These are phyloP conservation scores for Triangularia verruculosa DNA, from an alignment of 2,329 filamentous ascomycete species.

Conservation along the genomic window DNA sequence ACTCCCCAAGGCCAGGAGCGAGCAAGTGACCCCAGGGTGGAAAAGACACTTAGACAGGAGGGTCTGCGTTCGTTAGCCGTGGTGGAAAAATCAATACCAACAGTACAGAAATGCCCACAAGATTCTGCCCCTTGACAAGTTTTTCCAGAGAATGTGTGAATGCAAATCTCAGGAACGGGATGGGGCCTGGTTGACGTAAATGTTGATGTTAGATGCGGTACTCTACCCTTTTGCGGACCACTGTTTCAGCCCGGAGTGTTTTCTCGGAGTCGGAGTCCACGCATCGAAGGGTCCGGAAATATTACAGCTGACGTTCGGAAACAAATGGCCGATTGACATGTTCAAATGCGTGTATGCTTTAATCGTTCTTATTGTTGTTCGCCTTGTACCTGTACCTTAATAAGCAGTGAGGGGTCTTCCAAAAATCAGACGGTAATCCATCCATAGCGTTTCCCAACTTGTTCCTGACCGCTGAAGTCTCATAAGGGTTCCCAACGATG, in stretches of 20 bases:
- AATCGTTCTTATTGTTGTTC: too few relatives aligned
- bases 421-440: background rate
- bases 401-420: too few relatives aligned
- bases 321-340: too few relatives aligned
- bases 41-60: conserved; percentile 1
- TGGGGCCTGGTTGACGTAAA: background rate
- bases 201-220: background rate
- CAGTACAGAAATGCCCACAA: background rate
- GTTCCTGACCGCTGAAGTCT: background rate
- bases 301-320: background rate
- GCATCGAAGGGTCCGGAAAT: background rate
- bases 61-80: background rate
- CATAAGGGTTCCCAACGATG: background rate
- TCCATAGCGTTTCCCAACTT: too few relatives aligned
- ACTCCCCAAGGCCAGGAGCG: background rate
- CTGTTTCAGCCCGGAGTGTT: background rate
- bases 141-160: background rate
- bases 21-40: background rate
- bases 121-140: background rate
- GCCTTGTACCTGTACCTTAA: too few relatives aligned
- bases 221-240: background rate
- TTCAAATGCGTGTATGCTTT: background rate
- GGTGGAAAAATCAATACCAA: conserved; percentile 5
- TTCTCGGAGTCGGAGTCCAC: background rate
- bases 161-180: too few relatives aligned